Evolutionary conservation across 1,284 basidiomycete species (phyloP).

Genomic region (Ganoderma leucocontextum): DNA sequence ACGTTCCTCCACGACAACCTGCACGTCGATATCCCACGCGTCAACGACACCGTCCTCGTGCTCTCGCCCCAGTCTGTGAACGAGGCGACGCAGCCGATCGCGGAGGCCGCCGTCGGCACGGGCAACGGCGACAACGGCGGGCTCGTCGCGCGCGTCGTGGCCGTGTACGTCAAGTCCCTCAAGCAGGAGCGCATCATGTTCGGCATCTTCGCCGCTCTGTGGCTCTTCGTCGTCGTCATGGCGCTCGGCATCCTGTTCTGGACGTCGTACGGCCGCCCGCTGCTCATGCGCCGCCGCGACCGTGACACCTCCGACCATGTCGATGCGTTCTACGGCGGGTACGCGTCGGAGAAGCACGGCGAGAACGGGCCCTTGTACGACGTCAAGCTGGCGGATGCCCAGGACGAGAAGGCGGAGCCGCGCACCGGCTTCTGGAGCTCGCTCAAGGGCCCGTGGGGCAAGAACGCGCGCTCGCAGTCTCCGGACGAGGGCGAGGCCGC

Average conservation of each 20-base stretch:
- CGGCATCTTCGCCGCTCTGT: slow-evolving; percentile 80
- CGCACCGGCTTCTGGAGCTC: slow-evolving; percentile 49
- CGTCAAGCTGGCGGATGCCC: background rate
- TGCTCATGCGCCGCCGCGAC: slow-evolving; percentile 57
- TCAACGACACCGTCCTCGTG: slow-evolving; percentile 79
- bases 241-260: slow-evolving; percentile 71
- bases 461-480: background rate
- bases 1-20: slow-evolving; percentile 94
- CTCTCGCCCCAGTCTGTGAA: slow-evolving; percentile 75
- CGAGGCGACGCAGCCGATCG: slow-evolving; percentile 82
- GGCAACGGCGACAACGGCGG: slow-evolving; percentile 61
- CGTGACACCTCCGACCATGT: slow-evolving; percentile 44
- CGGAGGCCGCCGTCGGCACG: slow-evolving; percentile 80
- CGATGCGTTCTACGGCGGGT: slow-evolving; percentile 2
- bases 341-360: slow-evolving; percentile 6
- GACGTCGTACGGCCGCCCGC: slow-evolving; percentile 64
- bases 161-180: slow-evolving; percentile 76
- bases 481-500: slow-evolving; percentile 14
- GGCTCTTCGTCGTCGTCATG: slow-evolving; percentile 81
- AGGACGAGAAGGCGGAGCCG: slow-evolving; percentile 37
- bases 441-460: slow-evolving; percentile 36
- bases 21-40: slow-evolving; percentile 76
- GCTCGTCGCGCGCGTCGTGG: slow-evolving; percentile 77
- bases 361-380: slow-evolving; percentile 4
- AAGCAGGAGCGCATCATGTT: slow-evolving; percentile 88